Evolutionary conservation across 768 basidiomycete genomes (phyloP).

Genomic region (Auricularia sp.): DNA sequence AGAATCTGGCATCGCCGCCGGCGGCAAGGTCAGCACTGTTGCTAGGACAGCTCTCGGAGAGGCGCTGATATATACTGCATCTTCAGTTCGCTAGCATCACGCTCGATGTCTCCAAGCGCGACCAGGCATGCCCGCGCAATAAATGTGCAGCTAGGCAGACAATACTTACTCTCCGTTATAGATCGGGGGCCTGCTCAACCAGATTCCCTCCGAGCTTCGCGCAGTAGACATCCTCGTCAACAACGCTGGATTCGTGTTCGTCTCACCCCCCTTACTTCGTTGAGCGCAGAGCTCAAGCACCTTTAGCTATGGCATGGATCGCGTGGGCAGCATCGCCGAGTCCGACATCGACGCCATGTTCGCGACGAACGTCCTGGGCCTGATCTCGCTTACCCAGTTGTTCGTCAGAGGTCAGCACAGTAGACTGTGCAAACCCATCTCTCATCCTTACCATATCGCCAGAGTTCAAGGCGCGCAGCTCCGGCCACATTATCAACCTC

Average conservation of each 20-base stretch:
- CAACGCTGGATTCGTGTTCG: slow-evolving; percentile 74
- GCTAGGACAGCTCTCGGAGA: too few relatives aligned
- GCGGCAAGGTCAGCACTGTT: slow-evolving; percentile 39
- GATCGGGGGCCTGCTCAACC: slow-evolving; percentile 49
- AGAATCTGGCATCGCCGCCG: slow-evolving; percentile 57
- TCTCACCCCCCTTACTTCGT: neutral
- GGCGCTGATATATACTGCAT: too few relatives aligned
- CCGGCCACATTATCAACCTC: slow-evolving; percentile 88
- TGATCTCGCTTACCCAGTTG: slow-evolving; percentile 76
- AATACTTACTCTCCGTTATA: neutral
- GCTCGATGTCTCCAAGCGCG: slow-evolving; percentile 72
- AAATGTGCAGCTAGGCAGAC: neutral
- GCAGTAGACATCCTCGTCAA: slow-evolving; percentile 75
- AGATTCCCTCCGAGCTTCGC: slow-evolving; percentile 58
- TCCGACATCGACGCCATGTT: slow-evolving; percentile 62
- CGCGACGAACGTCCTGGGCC: slow-evolving; percentile 56
- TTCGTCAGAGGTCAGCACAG: slow-evolving; percentile 48
- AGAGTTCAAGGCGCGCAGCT: slow-evolving; percentile 71
- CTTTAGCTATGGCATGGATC: slow-evolving; percentile 56
- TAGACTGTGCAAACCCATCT: too few relatives aligned
- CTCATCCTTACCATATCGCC: slow-evolving; percentile 5
- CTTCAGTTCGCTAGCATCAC: slow-evolving; percentile 47
- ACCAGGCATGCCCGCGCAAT: slow-evolving; percentile 33
- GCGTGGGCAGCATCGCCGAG: slow-evolving; percentile 71
- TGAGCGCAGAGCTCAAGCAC: neutral